Evolutionary conservation across 1,284 basidiomycete species (phyloP).

Genomic region (Microbotryum saponariae): DNA sequence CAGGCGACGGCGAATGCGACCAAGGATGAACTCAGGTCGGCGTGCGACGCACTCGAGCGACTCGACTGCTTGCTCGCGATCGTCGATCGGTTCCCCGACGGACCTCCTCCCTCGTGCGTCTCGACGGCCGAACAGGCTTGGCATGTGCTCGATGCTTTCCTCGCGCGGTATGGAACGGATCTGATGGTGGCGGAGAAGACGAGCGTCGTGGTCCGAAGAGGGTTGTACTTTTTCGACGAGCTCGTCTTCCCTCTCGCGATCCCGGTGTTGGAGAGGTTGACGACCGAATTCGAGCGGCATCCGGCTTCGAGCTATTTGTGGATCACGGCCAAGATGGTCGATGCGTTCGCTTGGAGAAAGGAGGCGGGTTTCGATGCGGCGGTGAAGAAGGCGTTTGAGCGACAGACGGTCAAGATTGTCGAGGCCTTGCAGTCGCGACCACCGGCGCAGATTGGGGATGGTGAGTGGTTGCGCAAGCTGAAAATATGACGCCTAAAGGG

Average conservation of each 20-base stretch:
- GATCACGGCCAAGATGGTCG: slow-evolving; percentile 59
- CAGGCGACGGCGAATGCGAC: slow-evolving; percentile 36
- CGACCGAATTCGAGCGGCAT: slow-evolving; percentile 66
- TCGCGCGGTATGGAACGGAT: slow-evolving; percentile 69
- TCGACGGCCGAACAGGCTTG: slow-evolving; percentile 74
- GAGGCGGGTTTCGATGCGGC: slow-evolving; percentile 36
- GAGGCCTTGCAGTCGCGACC: slow-evolving; percentile 57
- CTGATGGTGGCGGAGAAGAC: slow-evolving; percentile 75
- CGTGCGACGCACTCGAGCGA: slow-evolving; percentile 71
- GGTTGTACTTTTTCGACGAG: slow-evolving; percentile 69
- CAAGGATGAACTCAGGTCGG: slow-evolving; percentile 9
- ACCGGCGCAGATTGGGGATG: slow-evolving; percentile 69
- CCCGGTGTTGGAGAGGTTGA: slow-evolving; percentile 65
- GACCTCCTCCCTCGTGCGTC: slow-evolving; percentile 69
- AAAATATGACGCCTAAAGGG: too few relatives aligned
- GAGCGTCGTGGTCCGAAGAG: slow-evolving; percentile 79
- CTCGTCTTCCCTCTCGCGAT: slow-evolving; percentile 62
- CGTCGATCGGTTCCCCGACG: slow-evolving; percentile 66
- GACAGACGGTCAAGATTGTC: slow-evolving; percentile 62
- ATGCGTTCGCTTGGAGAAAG: slow-evolving; percentile 55
- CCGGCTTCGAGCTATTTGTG: slow-evolving; percentile 85
- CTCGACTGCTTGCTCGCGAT: slow-evolving; percentile 78
- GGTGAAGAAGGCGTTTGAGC: slow-evolving; percentile 63
- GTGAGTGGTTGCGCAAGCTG: slow-evolving; percentile 45
- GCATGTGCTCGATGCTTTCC: slow-evolving; percentile 69